Evolutionary conservation across 805 yeast genomes (phyloP), one percentile per base, ranked within the genome.

Genomic region (Hanseniaspora hatyaiensis): DNA sequence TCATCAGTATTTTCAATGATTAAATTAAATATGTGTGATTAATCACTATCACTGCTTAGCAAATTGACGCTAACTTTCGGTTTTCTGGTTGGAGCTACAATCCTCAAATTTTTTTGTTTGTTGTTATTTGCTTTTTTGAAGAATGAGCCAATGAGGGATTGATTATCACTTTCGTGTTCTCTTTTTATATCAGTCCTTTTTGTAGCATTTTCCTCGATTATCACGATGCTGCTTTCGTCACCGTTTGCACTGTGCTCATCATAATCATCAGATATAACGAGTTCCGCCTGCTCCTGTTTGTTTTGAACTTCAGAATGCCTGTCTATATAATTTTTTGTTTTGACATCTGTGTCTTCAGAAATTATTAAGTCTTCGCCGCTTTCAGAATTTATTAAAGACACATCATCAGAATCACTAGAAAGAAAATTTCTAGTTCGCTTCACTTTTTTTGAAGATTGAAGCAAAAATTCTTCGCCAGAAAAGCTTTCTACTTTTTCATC

Each of bases 31-130:
- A n/a, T n/a, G n/a, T n/a, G n/a, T n/a, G n/a, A 6, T 23, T 23
- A 32, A 13, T 43, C 47, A 28, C 40, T 34, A n/a, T 43, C 47
- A 22, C 47, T 43, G 26, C 34, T 43, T 22, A 43, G 19, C 12
- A 43, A 34, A 16, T 22, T 34, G 9, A 43, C 15, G 8, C 20
- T 11, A 4, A 38, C 9, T 26, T 24, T 38, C 6, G 29, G 9
- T 28, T 29, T 34, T 43, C 38, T 43, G 9, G 29, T 29, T 18
- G 47, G 47, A 8, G 40, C 24, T 11, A n/a, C n/a, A n/a, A n/a
- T n/a, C n/a, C n/a, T n/a, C n/a, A 20, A 15, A 8, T 31, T 13
- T 3, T 5, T 15, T 15, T 1, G 16, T 2, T 22, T 1, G 9
- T 4, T 22, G 29, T 12, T 4, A 8, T 32, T 20, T 32, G 15